Evolutionary conservation across 768 basidiomycete species (phyloP), one percentile per base, ranked within the genome.

Genomic region (Kwoniella newhampshirensis): DNA sequence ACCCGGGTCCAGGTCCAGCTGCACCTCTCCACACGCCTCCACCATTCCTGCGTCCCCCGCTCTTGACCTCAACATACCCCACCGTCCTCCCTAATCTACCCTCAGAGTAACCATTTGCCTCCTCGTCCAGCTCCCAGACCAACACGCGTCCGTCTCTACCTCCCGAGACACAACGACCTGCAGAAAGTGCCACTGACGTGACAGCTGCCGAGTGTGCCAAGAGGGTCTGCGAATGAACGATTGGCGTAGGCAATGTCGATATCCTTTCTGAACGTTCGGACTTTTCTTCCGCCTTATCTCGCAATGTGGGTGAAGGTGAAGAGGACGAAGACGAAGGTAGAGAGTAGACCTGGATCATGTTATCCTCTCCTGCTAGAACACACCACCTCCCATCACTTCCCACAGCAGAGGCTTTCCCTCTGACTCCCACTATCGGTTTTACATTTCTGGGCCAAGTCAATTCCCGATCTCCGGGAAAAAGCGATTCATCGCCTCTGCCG

Each of bases 331-430:
- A 42, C 3, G 58, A 57, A 12, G 73, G 71, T 18, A 76, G 43
- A 4, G 69, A 62, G 43, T 70, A 76, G 3, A 76, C 75, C 48
- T 76, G 68, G n/a, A 76, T 73, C 47, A 67, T 68, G 47, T 73
- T 70, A 26, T 72, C 75, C 15, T 60, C 62, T 12, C 75, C 75
- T 3, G 73, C 71, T 0, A 76, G 63, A 15, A 76, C 70, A 51
- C 64, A 64, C 71, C 73, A 76, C 26, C 68, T 51, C 2, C 68
- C 71, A 47, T 73, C 71, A 17, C 64, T 62, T 4, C 73, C 73
- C 9, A 76, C 64, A 1, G 70, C 75, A 6, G 65, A 56, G 2
- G 73, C 71, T 13, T 59, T 47, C 2, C 69, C 70, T 39, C 62
- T 67, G 8, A 76, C 73, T 20, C 73, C 75, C 0, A 69, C 55